Conservation (phyloP, 176 grass and related monocot genomes). For the Echinochloa phyllopogon region DNA sequence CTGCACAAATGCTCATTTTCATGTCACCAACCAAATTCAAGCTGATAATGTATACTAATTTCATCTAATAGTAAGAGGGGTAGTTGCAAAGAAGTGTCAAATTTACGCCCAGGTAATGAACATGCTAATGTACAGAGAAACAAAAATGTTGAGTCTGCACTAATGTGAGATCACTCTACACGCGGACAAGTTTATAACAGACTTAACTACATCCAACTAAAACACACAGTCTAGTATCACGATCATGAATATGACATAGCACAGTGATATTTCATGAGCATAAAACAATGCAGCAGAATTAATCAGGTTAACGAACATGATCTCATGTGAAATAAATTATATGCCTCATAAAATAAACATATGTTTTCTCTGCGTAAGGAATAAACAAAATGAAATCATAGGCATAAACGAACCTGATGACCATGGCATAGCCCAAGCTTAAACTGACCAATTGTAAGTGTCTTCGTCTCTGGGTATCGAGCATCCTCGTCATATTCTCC, state of each 20-base stretch:
- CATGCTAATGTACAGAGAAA: background rate
- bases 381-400: constrained; percentile 7
- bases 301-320: constrained; percentile 22
- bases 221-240: background rate
- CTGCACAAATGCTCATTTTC: background rate
- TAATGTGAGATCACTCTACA: background rate
- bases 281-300: constrained; percentile 28
- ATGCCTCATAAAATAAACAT: background rate
- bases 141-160: background rate
- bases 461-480: constrained; percentile 93
- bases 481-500: constrained; percentile 97
- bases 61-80: background rate
- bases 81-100: background rate
- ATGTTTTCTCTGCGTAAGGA: background rate
- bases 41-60: background rate
- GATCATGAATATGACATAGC: constrained; percentile 13
- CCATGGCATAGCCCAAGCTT: constrained; percentile 97
- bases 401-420: constrained; percentile 74
- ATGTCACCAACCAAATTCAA: background rate
- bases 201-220: background rate
- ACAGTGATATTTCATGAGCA: background rate
- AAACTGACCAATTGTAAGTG: constrained; percentile 96
- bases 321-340: background rate
- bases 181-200: background rate
- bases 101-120: background rate